Conservation (phyloP, 805 yeast genomes). For the Scheffersomyces ergatensis region DNA sequence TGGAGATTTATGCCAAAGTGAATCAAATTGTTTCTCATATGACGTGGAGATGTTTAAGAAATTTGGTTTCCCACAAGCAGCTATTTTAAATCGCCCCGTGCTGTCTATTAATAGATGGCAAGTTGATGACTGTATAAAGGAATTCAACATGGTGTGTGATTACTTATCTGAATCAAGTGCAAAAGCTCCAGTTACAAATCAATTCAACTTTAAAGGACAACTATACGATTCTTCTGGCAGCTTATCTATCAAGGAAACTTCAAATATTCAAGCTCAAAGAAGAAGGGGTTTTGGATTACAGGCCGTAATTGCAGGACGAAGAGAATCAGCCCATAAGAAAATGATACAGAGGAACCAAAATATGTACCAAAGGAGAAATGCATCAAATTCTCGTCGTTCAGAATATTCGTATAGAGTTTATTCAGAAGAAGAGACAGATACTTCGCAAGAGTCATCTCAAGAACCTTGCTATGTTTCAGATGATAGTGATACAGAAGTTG, state of each 20-base stretch:
- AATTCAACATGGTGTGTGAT: conserved; percentile 18
- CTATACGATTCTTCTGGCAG: not conserved
- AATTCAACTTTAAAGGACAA: conserved; percentile 5
- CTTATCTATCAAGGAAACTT: not conserved
- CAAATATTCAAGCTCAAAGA: not conserved
- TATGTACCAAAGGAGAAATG: conserved; percentile 9
- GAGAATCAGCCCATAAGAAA: conserved; percentile 16
- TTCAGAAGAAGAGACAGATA: not conserved
- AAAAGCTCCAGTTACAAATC: conserved; percentile 4
- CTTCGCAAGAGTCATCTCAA: not conserved
- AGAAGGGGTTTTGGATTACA: conserved; percentile 18
- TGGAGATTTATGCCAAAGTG: conserved; percentile 28
- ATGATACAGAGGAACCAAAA: conserved; percentile 23
- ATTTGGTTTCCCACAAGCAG: conserved; percentile 17
- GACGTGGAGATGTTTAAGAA: conserved; percentile 10
- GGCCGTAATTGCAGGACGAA: conserved; percentile 24
- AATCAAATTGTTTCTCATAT: conserved; percentile 9
- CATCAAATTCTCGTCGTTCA: not conserved
- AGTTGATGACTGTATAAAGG: conserved; percentile 25
- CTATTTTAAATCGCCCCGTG: conserved; percentile 14
- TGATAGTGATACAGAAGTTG: not conserved
- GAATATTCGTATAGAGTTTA: not conserved
- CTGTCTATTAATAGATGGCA: conserved; percentile 32
- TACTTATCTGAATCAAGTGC: conserved; percentile 1
- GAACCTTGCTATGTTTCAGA: no score